A percentile compares a stretch with the other conserved stretches of the same genome.
Conservation (phyloP, 2,329 filamentous ascomycete genomes). For the Metarhizium guizhouense region DNA sequence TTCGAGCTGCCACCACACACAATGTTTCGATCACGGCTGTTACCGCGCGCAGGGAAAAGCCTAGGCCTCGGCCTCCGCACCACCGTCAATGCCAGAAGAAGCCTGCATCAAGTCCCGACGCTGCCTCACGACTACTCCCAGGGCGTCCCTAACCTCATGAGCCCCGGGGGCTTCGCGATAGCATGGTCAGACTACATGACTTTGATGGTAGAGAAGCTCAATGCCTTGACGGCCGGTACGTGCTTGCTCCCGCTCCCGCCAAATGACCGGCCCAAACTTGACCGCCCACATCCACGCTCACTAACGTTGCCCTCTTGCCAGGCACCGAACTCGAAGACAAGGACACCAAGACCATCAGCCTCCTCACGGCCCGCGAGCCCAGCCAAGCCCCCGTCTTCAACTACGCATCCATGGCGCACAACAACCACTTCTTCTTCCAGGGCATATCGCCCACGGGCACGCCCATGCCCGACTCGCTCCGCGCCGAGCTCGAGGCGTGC, state of each 20-base stretch:
- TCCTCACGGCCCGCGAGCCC: conserved; percentile 72
- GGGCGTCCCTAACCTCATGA: conserved; percentile 63
- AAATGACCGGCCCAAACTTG: neutral
- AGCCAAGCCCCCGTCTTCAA: conserved; percentile 78
- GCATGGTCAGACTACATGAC: conserved; percentile 80
- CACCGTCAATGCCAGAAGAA: conserved; percentile 26
- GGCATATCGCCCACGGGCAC: conserved; percentile 34
- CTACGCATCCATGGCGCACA: conserved; percentile 91
- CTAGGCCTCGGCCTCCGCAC: conserved; percentile 26
- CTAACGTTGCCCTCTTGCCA: conserved; percentile 21
- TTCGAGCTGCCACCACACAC: neutral
- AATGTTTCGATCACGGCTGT: conserved; percentile 47
- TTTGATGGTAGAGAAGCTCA: conserved; percentile 66
- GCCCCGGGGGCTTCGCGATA: conserved; percentile 58
- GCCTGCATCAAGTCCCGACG: conserved; percentile 37
- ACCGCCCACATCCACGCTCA: conserved; percentile 7
- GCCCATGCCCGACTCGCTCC: conserved; percentile 47
- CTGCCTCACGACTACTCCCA: conserved; percentile 37
- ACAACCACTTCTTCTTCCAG: conserved; percentile 78
- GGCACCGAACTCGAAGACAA: conserved; percentile 56
- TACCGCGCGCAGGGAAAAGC: conserved; percentile 34
- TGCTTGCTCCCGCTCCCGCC: neutral
- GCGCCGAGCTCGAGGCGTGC: conserved; percentile 51
- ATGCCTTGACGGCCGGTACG: conserved; percentile 63
- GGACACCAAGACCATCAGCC: conserved; percentile 57